Percentiles rank a stretch among this genome's conserved stretches.
Conservation (phyloP, 1,139 yeast species). For the Kodamaea alishanica region DNA sequence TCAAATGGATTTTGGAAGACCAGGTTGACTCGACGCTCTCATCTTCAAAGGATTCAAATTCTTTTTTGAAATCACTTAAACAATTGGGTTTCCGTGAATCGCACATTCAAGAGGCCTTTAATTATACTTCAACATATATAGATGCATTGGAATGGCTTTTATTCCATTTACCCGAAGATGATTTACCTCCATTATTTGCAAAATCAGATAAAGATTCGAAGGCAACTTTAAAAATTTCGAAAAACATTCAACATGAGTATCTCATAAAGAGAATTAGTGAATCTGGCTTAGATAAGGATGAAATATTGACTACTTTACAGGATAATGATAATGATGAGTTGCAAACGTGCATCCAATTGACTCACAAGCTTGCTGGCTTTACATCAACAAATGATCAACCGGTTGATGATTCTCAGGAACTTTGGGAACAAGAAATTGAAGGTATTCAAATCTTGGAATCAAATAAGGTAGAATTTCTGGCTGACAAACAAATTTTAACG, state of each 20-base stretch:
- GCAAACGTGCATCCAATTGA: slow-evolving; percentile 49
- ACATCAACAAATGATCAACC: slow-evolving; percentile 10
- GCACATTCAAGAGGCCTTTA: slow-evolving; percentile 71
- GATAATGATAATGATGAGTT: slow-evolving; percentile 44
- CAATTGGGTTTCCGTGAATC: slow-evolving; percentile 63
- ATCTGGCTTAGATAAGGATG: slow-evolving; percentile 69
- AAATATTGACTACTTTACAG: slow-evolving; percentile 49
- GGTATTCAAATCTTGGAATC: slow-evolving; percentile 56
- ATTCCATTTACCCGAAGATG: slow-evolving; percentile 91
- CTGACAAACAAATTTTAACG: slow-evolving; percentile 25
- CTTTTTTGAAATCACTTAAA: slow-evolving; percentile 20
- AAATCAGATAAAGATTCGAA: slow-evolving; percentile 45
- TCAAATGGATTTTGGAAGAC: slow-evolving; percentile 46
- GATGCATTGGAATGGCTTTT: slow-evolving; percentile 77
- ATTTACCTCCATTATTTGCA: slow-evolving; percentile 60
- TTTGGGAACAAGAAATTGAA: slow-evolving; percentile 80
- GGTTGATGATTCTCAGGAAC: slow-evolving; percentile 22
- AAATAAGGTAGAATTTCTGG: slow-evolving; percentile 19
- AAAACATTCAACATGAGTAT: slow-evolving; percentile 36
- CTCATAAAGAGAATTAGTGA: slow-evolving; percentile 52
- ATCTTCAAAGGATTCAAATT: not conserved
- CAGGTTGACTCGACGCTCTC: slow-evolving; percentile 4
- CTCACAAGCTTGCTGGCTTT: slow-evolving; percentile 36
- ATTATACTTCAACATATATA: slow-evolving; percentile 51
- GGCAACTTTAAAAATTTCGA: slow-evolving; percentile 48